phyloP scores from a whole-genome alignment of 805 yeast genomes.

The Debaryomyces tyrocola region DNA sequence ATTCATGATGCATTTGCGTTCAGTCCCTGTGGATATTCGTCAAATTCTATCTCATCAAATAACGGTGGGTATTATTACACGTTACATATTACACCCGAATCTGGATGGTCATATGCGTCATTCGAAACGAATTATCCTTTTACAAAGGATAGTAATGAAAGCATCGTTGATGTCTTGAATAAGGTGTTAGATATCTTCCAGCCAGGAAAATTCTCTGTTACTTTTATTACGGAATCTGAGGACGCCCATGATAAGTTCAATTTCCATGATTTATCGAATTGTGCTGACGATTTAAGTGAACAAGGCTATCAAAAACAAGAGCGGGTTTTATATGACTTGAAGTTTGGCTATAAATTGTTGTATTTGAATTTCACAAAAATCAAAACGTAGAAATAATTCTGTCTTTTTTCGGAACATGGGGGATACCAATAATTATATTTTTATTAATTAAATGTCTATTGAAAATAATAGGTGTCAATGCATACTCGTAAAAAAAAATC shows the following conservation, averaged over 20 bases:
- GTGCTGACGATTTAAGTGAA: conserved; percentile 29
- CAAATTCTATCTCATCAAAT: conserved; percentile 70
- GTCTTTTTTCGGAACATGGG: conserved; percentile 13
- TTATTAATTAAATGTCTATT: background rate
- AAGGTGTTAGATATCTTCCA: conserved; percentile 63
- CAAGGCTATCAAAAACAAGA: conserved; percentile 60
- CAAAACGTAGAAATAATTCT: background rate
- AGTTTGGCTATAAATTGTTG: conserved; percentile 64
- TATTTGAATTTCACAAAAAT: conserved; percentile 61
- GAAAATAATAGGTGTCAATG: background rate
- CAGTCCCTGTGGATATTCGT: conserved; percentile 92
- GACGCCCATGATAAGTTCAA: conserved; percentile 10
- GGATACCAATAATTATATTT: conserved; percentile 14
- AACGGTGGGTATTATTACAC: conserved; percentile 60
- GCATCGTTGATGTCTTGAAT: conserved; percentile 55
- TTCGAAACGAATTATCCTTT: conserved; percentile 84
- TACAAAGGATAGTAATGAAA: conserved; percentile 29
- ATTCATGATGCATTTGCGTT: conserved; percentile 86
- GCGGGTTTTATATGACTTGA: conserved; percentile 70
- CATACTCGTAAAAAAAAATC: background rate
- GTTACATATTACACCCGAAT: conserved; percentile 90
- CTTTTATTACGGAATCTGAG: conserved; percentile 31
- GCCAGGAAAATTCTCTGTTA: conserved; percentile 72
- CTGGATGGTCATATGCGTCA: conserved; percentile 93
- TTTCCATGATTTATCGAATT: conserved; percentile 13